These are phyloP conservation scores for Russula brevipes DNA, from an alignment of 768 basidiomycete species.

Conservation along the genomic window DNA sequence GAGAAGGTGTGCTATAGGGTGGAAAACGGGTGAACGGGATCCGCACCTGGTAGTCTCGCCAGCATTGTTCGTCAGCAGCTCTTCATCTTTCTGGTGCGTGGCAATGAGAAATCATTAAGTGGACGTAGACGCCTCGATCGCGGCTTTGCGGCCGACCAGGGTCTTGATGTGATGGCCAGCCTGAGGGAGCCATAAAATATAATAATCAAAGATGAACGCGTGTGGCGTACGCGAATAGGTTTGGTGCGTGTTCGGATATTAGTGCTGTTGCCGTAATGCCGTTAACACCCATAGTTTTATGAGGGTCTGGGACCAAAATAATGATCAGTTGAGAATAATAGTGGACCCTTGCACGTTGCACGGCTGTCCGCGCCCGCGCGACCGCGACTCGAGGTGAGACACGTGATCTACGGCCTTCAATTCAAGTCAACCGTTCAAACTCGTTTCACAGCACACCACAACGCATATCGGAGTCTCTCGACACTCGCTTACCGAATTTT, in stretches of 20 bases:
- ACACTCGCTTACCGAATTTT: too few relatives aligned
- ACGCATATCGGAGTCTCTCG: too few relatives aligned
- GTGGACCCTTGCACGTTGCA: too few relatives aligned
- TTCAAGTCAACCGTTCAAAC: too few relatives aligned
- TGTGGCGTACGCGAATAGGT: conserved; percentile 50
- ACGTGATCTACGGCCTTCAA: too few relatives aligned
- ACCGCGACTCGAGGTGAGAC: too few relatives aligned
- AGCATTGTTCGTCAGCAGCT: conserved; percentile 93
- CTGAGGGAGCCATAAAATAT: conserved; percentile 4
- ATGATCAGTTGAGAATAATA: neutral
- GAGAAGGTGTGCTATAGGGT: neutral
- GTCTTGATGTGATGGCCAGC: conserved; percentile 91
- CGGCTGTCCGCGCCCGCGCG: too few relatives aligned
- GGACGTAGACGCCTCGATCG: conserved; percentile 96
- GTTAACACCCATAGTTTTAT: conserved; percentile 78
- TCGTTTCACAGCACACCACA: too few relatives aligned
- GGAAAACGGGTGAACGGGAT: neutral
- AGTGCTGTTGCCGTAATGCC: conserved; percentile 88
- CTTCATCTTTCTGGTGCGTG: conserved; percentile 92
- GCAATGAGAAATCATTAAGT: conserved; percentile 98
- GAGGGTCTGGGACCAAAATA: neutral
- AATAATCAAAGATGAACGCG: neutral
- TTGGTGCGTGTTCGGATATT: conserved; percentile 85
- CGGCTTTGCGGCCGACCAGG: conserved; percentile 96
- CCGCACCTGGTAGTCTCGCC: conserved; percentile 86